phyloP scores from a whole-genome alignment of 2,329 filamentous ascomycete genomes.

The Coniochaeta hoffmannii region DNA sequence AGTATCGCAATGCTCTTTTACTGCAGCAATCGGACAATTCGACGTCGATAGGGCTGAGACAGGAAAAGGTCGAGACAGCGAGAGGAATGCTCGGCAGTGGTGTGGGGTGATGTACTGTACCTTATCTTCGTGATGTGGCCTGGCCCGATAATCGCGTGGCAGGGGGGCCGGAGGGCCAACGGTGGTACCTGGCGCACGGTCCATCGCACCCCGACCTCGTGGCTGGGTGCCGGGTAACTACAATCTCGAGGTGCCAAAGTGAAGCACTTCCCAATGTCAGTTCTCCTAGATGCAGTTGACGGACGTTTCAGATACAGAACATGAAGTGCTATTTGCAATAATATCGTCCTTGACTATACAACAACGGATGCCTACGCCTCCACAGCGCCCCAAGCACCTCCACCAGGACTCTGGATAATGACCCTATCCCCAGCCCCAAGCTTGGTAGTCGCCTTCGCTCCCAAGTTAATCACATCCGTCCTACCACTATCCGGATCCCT shows the following conservation, averaged over 20 bases:
- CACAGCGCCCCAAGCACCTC: conserved; percentile 18
- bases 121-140: not conserved
- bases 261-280: too few species aligned
- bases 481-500: conserved; percentile 9
- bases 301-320: too few species aligned
- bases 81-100: not conserved
- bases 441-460: conserved; percentile 20
- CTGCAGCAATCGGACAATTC: not conserved
- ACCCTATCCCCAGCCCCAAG: conserved; percentile 23
- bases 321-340: too few species aligned
- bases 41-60: not conserved
- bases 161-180: not conserved
- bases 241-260: too few species aligned
- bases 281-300: too few species aligned
- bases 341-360: too few species aligned
- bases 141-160: not conserved
- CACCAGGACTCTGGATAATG: conserved; percentile 25
- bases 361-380: not conserved
- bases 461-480: conserved; percentile 21
- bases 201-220: too few species aligned
- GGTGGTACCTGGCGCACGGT: not conserved
- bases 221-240: too few species aligned
- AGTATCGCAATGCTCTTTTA: not conserved
- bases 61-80: not conserved
- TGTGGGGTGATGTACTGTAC: not conserved